phyloP scores from a whole-genome alignment of 495 filamentous ascomycete species.

The Bombardia bombarda region DNA sequence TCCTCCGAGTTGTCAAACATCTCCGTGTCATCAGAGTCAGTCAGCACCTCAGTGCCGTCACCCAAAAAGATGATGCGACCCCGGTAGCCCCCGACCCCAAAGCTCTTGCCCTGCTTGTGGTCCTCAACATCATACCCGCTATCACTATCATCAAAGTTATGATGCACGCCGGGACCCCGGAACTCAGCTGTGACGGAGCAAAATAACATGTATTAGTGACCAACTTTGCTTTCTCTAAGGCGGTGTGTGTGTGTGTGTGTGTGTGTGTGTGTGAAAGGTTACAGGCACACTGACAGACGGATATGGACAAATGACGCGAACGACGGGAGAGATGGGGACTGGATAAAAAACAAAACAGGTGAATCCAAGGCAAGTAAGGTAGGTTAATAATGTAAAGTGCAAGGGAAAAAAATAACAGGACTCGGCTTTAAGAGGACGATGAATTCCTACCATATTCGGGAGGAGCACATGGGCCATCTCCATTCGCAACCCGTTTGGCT shows the following conservation, averaged over 20 bases:
- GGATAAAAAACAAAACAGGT: constrained; percentile 1
- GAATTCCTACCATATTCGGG: constrained; percentile 92
- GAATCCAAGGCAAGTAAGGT: no score
- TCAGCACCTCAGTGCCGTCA: constrained; percentile 83
- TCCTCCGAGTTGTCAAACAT: constrained; percentile 88
- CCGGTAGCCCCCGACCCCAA: constrained; percentile 54
- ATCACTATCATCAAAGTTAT: constrained; percentile 85
- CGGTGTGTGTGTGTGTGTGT: neutral
- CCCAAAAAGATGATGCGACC: constrained; percentile 89
- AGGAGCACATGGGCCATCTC: constrained; percentile 96
- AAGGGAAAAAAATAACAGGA: no score
- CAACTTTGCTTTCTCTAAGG: neutral
- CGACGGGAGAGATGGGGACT: neutral
- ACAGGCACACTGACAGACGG: no score
- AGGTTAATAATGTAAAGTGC: no score
- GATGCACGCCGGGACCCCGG: constrained; percentile 82
- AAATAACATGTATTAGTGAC: constrained; percentile 22
- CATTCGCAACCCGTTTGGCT: constrained; percentile 86
- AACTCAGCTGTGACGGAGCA: constrained; percentile 67
- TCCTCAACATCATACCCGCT: constrained; percentile 79
- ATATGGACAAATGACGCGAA: no score
- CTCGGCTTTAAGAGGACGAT: constrained; percentile 20
- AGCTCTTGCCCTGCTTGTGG: constrained; percentile 45
- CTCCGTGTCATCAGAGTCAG: constrained; percentile 78
- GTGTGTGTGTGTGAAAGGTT: neutral